phyloP scores from a whole-genome alignment of 371 early-diverging fungal genomes.

The Rhizopus arrhizus region DNA sequence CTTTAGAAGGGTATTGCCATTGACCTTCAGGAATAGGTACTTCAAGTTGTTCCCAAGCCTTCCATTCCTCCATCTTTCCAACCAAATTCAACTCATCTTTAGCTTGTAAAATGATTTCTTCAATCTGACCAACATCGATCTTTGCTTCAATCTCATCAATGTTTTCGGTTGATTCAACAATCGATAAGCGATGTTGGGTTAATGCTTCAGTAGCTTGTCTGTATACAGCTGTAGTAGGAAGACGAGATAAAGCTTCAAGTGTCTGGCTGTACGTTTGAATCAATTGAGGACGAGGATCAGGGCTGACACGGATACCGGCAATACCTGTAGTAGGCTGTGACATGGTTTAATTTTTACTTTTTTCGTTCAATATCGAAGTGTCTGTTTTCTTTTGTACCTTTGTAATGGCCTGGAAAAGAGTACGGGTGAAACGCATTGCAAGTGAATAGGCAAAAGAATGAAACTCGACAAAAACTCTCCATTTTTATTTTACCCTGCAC shows the following conservation, averaged over 20 bases:
- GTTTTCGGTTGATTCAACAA: conserved; percentile 75
- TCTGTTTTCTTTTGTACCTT: conserved; percentile 45
- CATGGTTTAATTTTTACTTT: neutral
- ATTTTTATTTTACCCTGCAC: conserved; percentile 1
- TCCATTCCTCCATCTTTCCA: conserved; percentile 85
- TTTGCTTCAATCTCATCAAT: conserved; percentile 74
- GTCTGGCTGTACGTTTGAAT: conserved; percentile 77
- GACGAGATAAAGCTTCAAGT: conserved; percentile 65
- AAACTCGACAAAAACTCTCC: neutral
- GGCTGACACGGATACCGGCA: conserved; percentile 84
- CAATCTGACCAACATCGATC: conserved; percentile 85
- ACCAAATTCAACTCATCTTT: conserved; percentile 83
- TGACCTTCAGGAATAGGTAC: conserved; percentile 78
- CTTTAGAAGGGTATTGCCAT: conserved; percentile 69
- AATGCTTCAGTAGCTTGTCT: conserved; percentile 83
- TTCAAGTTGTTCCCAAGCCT: conserved; percentile 82
- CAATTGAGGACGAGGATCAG: conserved; percentile 84
- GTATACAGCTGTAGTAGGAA: conserved; percentile 81
- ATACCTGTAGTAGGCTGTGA: conserved; percentile 75
- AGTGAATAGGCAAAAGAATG: neutral
- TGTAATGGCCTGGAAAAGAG: conserved; percentile 59
- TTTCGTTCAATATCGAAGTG: neutral
- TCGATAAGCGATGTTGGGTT: conserved; percentile 71
- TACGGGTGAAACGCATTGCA: conserved; percentile 57
- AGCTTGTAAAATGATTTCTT: conserved; percentile 88